Evolutionary conservation across 225 moss, liverwort and hornwort genomes (phyloP).

Genomic region (Sphagnum tenellum): DNA sequence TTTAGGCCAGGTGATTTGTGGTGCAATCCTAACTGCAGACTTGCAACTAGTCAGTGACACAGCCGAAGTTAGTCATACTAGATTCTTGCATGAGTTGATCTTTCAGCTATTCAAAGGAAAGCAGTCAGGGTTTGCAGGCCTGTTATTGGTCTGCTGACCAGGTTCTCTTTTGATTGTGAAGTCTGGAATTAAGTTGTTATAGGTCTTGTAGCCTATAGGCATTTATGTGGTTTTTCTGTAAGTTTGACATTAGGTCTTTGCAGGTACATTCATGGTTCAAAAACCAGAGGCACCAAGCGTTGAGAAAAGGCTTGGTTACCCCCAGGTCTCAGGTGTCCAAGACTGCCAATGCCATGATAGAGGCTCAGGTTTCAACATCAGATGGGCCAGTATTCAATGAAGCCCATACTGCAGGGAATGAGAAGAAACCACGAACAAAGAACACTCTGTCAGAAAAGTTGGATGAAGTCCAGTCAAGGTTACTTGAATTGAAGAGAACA

Average conservation of each 20-base stretch:
- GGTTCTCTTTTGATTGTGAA: background rate
- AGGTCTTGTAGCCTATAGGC: too few species aligned
- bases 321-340: conserved; percentile 29
- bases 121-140: background rate
- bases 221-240: too few species aligned
- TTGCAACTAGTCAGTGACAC: too few species aligned
- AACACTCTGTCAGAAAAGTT: conserved; percentile 61
- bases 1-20: too few species aligned
- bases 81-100: too few species aligned
- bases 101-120: too few species aligned
- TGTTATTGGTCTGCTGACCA: background rate
- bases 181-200: background rate
- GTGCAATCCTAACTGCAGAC: too few species aligned
- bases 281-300: conserved; percentile 45
- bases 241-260: background rate
- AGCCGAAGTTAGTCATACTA: too few species aligned
- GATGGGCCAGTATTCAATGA: conserved; percentile 11
- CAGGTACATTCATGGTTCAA: conserved; percentile 62
- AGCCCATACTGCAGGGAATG: conserved; percentile 9
- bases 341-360: conserved; percentile 5
- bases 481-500: conserved; percentile 56
- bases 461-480: conserved; percentile 65
- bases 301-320: conserved; percentile 34
- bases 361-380: conserved; percentile 5
- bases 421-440: conserved; percentile 23